Percentiles rank a stretch among this genome's conserved stretches.
phyloP scores from a whole-genome alignment of 257 asterid genomes.

The Solanum piurae region DNA sequence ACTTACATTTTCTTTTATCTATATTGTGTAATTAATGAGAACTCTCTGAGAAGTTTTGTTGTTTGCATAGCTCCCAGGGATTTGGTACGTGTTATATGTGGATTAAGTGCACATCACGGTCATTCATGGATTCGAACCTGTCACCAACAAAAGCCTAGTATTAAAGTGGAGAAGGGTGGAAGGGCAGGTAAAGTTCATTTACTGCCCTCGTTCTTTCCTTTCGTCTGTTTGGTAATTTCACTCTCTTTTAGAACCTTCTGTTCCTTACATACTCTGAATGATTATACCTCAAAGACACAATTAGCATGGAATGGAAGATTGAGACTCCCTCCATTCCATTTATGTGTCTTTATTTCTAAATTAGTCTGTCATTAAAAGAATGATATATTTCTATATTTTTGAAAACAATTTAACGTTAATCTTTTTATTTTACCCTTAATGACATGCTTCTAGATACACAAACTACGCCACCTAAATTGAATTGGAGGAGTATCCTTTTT shows the following conservation, averaged over 20 bases:
- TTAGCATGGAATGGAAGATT: background rate
- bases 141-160: background rate
- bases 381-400: background rate
- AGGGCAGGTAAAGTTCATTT: background rate
- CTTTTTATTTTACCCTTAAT: background rate
- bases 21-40: background rate
- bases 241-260: background rate
- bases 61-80: background rate
- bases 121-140: background rate
- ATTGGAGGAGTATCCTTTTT: background rate
- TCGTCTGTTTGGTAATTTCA: background rate
- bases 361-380: background rate
- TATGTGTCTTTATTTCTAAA: background rate
- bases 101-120: background rate
- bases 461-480: background rate
- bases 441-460: background rate
- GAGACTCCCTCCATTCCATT: background rate
- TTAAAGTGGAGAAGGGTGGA: background rate
- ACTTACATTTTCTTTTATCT: background rate
- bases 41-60: background rate
- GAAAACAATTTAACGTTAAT: background rate
- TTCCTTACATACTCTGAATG: background rate
- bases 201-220: background rate
- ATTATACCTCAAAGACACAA: background rate
- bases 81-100: background rate